Base-by-base conservation (phyloP, 2,329 filamentous ascomycete species). In the Phyllosticta citriasiana region DNA sequence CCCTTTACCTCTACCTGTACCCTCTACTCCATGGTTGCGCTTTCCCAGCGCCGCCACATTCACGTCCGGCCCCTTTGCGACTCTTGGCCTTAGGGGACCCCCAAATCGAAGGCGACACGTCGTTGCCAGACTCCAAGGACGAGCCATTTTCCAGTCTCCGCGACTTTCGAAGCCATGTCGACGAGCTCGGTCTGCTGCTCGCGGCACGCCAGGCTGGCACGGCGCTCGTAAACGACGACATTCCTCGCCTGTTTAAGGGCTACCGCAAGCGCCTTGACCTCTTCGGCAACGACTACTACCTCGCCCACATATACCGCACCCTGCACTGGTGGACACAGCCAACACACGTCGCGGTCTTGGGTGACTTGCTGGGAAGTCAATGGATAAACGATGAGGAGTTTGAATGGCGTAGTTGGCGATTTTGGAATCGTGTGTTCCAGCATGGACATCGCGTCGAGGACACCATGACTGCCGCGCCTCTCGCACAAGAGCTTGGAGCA, bases 351-450 rank as follows among this genome's bases (percentile, higher is more conserved):
- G 86, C 88, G 0, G 91, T 97, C 0, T 79, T 99, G 3, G 94
- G 94, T 2, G 94, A 99, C 72, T 78, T 99, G 62, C 78, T 99
- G 9, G 94, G 94, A 9, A 96, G 91, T 69, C 94, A 99, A 73
- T 99, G 94, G 94, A 88, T 99, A 64, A 83, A 82, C 57, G 86
- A 96, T 70, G 82, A 81, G 30, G 94, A 99, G 74, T 99, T 99
- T 71, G 81, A 84, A 63, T 78, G 79, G 63, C 83, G 94, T 50
- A 87, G 85, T 16, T 75, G 77, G 66, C 79, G 93, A 50, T 97
- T 87, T 76, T 97, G 93, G 93, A 80, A 84, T 62, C 80, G 87
- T 5, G 87, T 94, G 2, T 91, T 97, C 72, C 79, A 74, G n/a
- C 85, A 85, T 5, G 83, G 82, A 47, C 78, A 85, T 69, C 82